Conservation (phyloP, 305 asterid species). For the Fraxinus sp. region DNA sequence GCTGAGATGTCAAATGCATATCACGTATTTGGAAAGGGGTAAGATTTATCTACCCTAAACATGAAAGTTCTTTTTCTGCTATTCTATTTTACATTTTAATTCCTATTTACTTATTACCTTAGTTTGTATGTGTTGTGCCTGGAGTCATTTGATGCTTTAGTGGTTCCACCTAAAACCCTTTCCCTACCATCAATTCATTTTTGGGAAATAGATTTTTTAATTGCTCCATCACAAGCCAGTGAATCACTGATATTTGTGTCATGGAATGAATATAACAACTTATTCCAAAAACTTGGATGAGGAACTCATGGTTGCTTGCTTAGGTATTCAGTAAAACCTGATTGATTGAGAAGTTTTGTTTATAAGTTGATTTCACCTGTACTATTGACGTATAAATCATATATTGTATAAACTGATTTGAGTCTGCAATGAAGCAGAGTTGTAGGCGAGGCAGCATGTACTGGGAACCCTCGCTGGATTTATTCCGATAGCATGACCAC, state of each 20-base stretch:
- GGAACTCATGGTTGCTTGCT: background rate
- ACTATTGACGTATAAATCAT: constrained; percentile 14
- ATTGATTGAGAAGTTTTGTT: background rate
- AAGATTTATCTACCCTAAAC: constrained; percentile 19
- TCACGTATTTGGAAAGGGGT: constrained; percentile 76
- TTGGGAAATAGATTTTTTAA: no score
- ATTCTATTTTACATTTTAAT: background rate
- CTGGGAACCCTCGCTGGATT: constrained; percentile 66
- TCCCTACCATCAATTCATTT: background rate
- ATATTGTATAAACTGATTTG: background rate
- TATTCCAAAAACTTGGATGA: background rate
- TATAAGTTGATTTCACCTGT: background rate
- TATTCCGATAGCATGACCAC: constrained; percentile 49
- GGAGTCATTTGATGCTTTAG: background rate
- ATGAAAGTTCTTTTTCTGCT: background rate
- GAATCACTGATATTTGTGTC: background rate
- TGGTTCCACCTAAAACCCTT: background rate
- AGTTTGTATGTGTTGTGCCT: background rate
- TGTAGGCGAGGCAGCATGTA: constrained; percentile 60
- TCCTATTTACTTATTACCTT: background rate
- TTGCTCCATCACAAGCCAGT: background rate
- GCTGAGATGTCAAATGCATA: constrained; percentile 70
- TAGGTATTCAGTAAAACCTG: constrained; percentile 3
- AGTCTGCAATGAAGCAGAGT: constrained; percentile 40
- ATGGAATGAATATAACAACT: background rate